phyloP scores from a whole-genome alignment of 2,329 filamentous ascomycete species.

The Thermochaetoides dissita region DNA sequence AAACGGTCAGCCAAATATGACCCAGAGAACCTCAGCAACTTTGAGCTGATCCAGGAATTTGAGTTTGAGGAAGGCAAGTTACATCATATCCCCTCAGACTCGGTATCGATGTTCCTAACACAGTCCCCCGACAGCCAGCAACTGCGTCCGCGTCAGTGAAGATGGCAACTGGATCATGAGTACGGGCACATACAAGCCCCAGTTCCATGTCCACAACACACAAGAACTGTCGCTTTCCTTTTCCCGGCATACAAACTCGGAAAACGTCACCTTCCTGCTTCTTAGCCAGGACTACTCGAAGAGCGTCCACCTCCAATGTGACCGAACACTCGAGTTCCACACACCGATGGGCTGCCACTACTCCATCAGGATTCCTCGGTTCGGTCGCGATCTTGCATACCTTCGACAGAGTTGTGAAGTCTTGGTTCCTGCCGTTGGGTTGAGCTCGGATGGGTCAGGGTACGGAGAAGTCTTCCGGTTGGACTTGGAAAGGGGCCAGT shows the following conservation, averaged over 20 bases:
- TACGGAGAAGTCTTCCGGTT: conserved; percentile 85
- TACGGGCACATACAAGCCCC: conserved; percentile 56
- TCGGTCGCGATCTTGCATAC: conserved; percentile 83
- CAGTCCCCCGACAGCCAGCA: conserved; percentile 44
- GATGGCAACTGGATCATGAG: conserved; percentile 98
- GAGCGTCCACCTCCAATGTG: conserved; percentile 81
- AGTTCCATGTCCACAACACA: conserved; percentile 92
- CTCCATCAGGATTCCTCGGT: conserved; percentile 75
- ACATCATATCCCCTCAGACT: not conserved
- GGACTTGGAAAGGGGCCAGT: conserved; percentile 81
- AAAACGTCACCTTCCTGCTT: conserved; percentile 83
- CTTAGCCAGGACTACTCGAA: conserved; percentile 88
- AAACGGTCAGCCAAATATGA: conserved; percentile 90
- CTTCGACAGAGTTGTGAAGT: conserved; percentile 54
- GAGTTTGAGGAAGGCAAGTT: conserved; percentile 55
- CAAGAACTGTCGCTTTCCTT: conserved; percentile 89
- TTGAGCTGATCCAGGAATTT: conserved; percentile 93
- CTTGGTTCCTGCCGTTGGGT: conserved; percentile 72
- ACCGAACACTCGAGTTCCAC: conserved; percentile 86
- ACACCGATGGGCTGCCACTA: conserved; percentile 81
- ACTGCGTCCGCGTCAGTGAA: conserved; percentile 77
- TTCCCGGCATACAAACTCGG: conserved; percentile 75
- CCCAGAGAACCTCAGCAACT: conserved; percentile 79
- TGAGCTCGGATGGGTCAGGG: conserved; percentile 57
- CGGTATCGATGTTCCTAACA: not conserved